A percentile compares a stretch with the other conserved stretches of the same genome.
phyloP scores from a whole-genome alignment of 352 stramenopile genomes.

The Phytophthora cactorum region DNA sequence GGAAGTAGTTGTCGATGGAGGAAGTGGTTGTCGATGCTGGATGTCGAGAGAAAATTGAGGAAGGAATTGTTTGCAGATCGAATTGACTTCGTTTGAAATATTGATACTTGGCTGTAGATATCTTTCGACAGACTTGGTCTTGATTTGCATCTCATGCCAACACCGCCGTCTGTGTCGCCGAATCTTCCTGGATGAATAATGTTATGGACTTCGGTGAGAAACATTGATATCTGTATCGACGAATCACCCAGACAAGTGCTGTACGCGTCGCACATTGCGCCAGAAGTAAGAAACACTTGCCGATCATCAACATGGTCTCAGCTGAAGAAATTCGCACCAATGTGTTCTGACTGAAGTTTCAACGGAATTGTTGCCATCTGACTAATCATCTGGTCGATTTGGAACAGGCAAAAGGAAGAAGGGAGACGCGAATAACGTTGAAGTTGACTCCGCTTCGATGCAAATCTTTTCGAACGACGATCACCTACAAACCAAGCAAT shows the following conservation, averaged over 20 bases:
- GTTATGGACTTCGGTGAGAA: neutral
- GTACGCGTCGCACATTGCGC: neutral
- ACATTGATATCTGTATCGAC: too few relatives aligned
- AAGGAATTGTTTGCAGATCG: too few relatives aligned
- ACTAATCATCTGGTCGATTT: neutral
- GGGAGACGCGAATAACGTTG: too few relatives aligned
- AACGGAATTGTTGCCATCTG: neutral
- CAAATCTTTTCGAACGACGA: too few relatives aligned
- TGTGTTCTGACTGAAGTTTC: neutral
- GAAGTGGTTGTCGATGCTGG: too few relatives aligned
- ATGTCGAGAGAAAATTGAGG: too few relatives aligned
- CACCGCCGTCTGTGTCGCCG: neutral
- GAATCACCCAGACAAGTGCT: neutral
- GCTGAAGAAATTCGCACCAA: neutral
- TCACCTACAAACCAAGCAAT: too few relatives aligned
- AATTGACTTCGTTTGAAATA: constrained; percentile 12
- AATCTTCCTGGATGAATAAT: neutral
- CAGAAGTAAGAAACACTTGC: neutral
- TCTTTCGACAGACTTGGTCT: too few relatives aligned
- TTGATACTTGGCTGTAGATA: neutral
- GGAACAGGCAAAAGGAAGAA: neutral
- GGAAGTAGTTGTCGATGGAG: too few relatives aligned
- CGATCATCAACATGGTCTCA: neutral
- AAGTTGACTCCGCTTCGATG: too few relatives aligned
- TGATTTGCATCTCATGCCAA: neutral